Evolutionary conservation across 257 asterid species (phyloP), one percentile per base, ranked within the genome.

Genomic region (Mitragyna speciosa): DNA sequence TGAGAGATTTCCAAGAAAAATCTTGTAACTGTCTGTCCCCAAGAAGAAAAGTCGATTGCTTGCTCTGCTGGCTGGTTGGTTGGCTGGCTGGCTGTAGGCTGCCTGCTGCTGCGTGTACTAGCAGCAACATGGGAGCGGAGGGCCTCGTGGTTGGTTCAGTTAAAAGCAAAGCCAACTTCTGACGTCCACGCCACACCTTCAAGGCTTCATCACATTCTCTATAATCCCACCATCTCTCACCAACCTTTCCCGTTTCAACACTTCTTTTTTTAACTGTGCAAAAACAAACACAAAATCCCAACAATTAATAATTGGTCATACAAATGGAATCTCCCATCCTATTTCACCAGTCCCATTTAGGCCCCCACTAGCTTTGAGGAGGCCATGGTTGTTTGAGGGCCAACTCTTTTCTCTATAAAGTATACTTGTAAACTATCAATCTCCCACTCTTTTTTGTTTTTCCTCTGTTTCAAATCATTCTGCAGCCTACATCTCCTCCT

Each of bases 131-230:
- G 56, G 80, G 54, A 67, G 90, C 82, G 89, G 91, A 78, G 82
- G 80, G 71, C 86, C 88, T 84, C 90, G 90, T 83, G 84, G 80
- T 31, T 73, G 79, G 80, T 86, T 87, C 89, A 83, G 90, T 89
- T 90, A 74, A 81, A 88, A 86, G 87, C 87, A 82, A 89, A 64
- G 56, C 82, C 87, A 73, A 61, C 63, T 72, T 51, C 81, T 82
- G 72, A 77, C 78, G 59, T 66, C 68, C 59, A 47, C 73, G 16
- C 82, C 78, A 64, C 88, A 81, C 83, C 82, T 87, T 47, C 80
- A 68, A 36, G 59, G 78, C 82, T 75, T 77, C 83, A 72, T 51
- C 58, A 19, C 58, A 14, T 45, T 51, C 45, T 51, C 86, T 61
- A 39, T 28, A 39, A 73, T 56, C 43, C 59, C 39, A 36, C 70